These are phyloP conservation scores for Cochlearia excelsa DNA, from an alignment of 345 rosid species.

Conservation along the genomic window DNA sequence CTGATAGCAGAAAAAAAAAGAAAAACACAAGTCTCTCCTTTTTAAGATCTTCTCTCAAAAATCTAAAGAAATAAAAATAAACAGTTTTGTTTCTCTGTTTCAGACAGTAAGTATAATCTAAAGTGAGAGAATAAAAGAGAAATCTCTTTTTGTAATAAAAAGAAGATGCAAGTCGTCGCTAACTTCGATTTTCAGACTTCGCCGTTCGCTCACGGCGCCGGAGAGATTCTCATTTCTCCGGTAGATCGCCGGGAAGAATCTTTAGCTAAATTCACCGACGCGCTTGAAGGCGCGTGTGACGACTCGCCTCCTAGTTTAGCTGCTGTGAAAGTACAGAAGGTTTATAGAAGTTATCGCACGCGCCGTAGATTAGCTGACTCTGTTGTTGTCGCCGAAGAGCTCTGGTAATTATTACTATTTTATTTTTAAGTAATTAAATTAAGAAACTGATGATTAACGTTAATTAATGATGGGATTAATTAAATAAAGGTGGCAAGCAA, in stretches of 20 bases:
- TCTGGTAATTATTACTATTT: conserved; percentile 47
- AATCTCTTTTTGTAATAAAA: not conserved
- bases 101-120: not conserved
- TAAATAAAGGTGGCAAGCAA: conserved; percentile 70
- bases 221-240: conserved; percentile 32
- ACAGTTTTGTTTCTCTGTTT: conserved; percentile 4
- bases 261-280: not conserved
- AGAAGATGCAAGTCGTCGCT: conserved; percentile 49
- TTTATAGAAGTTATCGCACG: conserved; percentile 82
- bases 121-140: too few species aligned
- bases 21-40: conserved; percentile 2
- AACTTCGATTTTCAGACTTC: conserved; percentile 41
- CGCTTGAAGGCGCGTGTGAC: conserved; percentile 25
- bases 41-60: conserved; percentile 2
- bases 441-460: conserved; percentile 5
- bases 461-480: not conserved
- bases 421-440: conserved; percentile 2
- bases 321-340: conserved; percentile 77
- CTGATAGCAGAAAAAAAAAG: conserved; percentile 1
- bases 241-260: conserved; percentile 16
- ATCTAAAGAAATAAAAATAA: too few species aligned
- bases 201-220: conserved; percentile 36
- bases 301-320: conserved; percentile 36
- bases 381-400: conserved; percentile 83
- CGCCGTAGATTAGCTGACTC: conserved; percentile 89